Base-by-base conservation (phyloP, 78 protist species). In the Planoprotostelium fungivorum region DNA sequence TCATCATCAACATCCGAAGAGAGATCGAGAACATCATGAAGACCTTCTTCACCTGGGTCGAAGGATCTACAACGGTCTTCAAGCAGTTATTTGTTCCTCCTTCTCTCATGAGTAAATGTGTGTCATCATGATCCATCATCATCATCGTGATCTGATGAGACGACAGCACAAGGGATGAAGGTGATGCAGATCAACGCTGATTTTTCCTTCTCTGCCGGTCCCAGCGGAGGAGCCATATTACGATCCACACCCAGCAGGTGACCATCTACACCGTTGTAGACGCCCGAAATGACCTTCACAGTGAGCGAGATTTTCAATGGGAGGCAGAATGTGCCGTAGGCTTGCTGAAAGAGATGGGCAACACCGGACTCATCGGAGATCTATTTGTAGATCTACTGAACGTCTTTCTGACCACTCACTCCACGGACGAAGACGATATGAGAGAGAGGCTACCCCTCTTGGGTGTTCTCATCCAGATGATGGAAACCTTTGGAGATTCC, bases 241-340 rank as follows among this genome's bases (percentile, higher is more conserved):
- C n/a, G n/a, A n/a, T n/a, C n/a, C n/a, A n/a, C n/a, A n/a, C n/a
- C n/a, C n/a, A n/a, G n/a, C n/a, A n/a, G n/a, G n/a, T n/a, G n/a
- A n/a, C n/a, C n/a, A n/a, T n/a, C n/a, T n/a, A n/a, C n/a, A n/a
- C n/a, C n/a, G n/a, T n/a, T n/a, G n/a, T n/a, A n/a, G n/a, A n/a
- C n/a, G n/a, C n/a, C n/a, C n/a, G n/a, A n/a, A n/a, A n/a, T n/a
- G 16, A 51, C 5, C 16, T 51, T 51, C 73, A 51, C 73, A 51
- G 73, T 28, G 86, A 86, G 5, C 83, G 94, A 86, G 94, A 92
- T 86, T 92, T 86, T 63, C 39, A 89, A 63, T 89, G 94, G 92
- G 94, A 92, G 29, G 94, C 94, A 5, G 94, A 92, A 28, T 92
- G 94, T 86, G 25, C 90, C 0, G 92, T 92, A 9, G 38, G 84